Evolutionary conservation across 2,329 filamentous ascomycete genomes (phyloP).

Genomic region (Diaporthe sp.): DNA sequence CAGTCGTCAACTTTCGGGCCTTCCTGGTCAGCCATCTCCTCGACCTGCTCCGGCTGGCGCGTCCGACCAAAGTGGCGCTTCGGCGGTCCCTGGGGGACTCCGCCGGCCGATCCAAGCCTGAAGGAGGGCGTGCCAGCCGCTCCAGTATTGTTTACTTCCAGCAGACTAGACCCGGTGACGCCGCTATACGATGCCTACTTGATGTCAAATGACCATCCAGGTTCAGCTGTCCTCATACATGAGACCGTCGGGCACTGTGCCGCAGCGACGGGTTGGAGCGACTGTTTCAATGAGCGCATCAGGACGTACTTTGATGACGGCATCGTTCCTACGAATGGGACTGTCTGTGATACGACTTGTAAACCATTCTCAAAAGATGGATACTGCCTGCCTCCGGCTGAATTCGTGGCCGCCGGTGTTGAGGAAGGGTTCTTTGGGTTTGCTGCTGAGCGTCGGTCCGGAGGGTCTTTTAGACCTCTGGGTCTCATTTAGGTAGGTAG

Average conservation of each 20-base stretch:
- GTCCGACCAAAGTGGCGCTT: conserved; percentile 47
- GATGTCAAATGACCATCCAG: conserved; percentile 38
- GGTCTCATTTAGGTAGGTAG: not conserved
- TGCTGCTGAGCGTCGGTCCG: not conserved
- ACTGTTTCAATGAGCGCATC: conserved; percentile 41
- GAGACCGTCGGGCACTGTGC: conserved; percentile 41
- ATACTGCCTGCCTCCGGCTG: conserved; percentile 59
- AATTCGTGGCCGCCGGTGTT: not conserved
- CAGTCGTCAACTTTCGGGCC: conserved; percentile 52
- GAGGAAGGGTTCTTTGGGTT: not conserved
- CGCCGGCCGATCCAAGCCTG: conserved; percentile 34
- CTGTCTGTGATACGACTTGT: conserved; percentile 34
- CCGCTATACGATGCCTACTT: conserved; percentile 28
- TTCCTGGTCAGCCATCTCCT: conserved; percentile 49
- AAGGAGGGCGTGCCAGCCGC: conserved; percentile 36
- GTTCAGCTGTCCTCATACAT: conserved; percentile 38
- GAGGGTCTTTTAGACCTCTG: not conserved
- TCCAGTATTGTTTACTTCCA: conserved; percentile 37
- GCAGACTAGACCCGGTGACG: conserved; percentile 40
- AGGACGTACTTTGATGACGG: conserved; percentile 41
- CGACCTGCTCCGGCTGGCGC: conserved; percentile 46
- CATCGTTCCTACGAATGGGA: conserved; percentile 36
- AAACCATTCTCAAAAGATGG: conserved; percentile 33
- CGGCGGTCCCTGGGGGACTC: conserved; percentile 44
- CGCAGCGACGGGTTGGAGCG: conserved; percentile 35